These are phyloP conservation scores for Sesbania bispinosa DNA, from an alignment of 306 rosid species.

Conservation along the genomic window DNA sequence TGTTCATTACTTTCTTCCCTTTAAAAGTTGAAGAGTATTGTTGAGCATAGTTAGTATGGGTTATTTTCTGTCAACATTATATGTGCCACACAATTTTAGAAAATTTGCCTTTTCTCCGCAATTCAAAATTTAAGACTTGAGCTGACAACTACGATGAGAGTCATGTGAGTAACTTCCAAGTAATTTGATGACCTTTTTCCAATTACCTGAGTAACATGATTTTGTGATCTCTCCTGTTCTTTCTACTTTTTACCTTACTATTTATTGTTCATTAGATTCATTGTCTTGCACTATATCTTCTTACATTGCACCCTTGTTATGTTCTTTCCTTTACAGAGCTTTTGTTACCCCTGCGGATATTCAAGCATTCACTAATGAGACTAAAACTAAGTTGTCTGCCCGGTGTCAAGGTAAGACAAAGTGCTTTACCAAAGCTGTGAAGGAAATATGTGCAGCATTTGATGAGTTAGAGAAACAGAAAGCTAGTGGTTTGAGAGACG, in stretches of 20 bases:
- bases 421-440: conserved; percentile 71
- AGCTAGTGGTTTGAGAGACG: conserved; percentile 48
- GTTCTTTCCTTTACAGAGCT: conserved; percentile 55
- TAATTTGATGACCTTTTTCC: not conserved
- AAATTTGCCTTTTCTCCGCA: not conserved
- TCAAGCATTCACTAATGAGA: conserved; percentile 72
- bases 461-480: conserved; percentile 63
- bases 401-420: conserved; percentile 70
- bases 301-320: conserved; percentile 18
- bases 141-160: not conserved
- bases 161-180: not conserved
- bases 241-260: conserved; percentile 3
- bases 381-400: conserved; percentile 56
- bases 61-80: not conserved
- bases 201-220: not conserved
- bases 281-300: conserved; percentile 11
- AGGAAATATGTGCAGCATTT: conserved; percentile 76
- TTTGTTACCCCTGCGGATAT: conserved; percentile 89
- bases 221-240: conserved; percentile 9
- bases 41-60: not conserved
- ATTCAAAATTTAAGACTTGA: not conserved
- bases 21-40: conserved; percentile 1
- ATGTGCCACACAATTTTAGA: not conserved
- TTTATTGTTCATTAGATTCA: conserved; percentile 6
- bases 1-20: not conserved